Percentiles rank a stretch among this genome's conserved stretches.
phyloP scores from a whole-genome alignment of 352 stramenopile genomes.

The Phytophthora agathidicida region DNA sequence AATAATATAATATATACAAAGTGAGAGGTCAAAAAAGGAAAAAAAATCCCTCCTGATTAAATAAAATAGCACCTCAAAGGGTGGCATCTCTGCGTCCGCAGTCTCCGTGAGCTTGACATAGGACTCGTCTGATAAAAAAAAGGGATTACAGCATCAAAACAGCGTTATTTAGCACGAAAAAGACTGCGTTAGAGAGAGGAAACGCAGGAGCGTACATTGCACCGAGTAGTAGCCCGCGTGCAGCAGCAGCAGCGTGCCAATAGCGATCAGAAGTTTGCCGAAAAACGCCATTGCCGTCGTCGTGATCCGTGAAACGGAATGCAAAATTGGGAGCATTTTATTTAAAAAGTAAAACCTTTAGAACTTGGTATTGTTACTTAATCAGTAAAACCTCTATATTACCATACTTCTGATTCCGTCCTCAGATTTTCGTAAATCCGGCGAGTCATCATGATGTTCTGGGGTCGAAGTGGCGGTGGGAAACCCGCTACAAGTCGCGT shows the following conservation, averaged over 20 bases:
- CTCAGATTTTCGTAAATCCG: conserved; percentile 18
- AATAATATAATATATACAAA: background rate
- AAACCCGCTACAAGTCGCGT: conserved; percentile 13
- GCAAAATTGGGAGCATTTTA: no score
- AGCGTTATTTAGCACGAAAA: conserved; percentile 3
- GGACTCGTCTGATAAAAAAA: conserved; percentile 59
- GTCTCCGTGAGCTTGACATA: conserved; percentile 82
- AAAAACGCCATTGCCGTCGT: conserved; percentile 49
- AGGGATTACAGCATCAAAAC: background rate
- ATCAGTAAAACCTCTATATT: background rate
- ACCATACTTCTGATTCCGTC: background rate
- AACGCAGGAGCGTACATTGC: conserved; percentile 55
- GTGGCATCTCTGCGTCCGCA: conserved; percentile 68
- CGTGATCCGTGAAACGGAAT: no score
- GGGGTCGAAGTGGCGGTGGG: conserved; percentile 29
- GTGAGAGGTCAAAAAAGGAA: no score
- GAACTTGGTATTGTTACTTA: no score
- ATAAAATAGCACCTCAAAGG: conserved; percentile 50
- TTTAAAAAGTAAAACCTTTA: background rate
- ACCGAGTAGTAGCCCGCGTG: conserved; percentile 86
- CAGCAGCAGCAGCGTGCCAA: conserved; percentile 70
- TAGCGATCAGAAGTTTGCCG: conserved; percentile 71
- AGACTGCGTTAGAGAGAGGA: background rate
- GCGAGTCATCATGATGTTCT: conserved; percentile 47
- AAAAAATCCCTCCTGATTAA: background rate